Conservation (phyloP, 2,329 filamentous ascomycete species). For the Aspergillus nomiae region DNA sequence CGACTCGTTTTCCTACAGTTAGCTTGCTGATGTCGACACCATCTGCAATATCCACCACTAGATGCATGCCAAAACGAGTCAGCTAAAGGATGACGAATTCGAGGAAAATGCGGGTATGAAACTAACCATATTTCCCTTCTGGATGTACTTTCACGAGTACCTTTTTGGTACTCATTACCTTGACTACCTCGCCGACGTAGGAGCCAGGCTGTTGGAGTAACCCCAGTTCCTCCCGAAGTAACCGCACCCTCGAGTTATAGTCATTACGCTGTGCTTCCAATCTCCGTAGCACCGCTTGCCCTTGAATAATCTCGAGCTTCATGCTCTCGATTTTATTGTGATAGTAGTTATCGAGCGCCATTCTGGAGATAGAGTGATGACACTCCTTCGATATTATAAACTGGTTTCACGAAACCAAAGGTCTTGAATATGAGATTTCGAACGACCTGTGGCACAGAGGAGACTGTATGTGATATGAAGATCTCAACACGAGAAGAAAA, state of each 20-base stretch:
- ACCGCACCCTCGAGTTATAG: conserved; percentile 95
- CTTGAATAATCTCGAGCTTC: conserved; percentile 99
- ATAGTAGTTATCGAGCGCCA: conserved; percentile 99
- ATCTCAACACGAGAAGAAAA: neutral
- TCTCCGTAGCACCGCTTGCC: conserved; percentile 89
- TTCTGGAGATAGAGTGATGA: conserved; percentile 55
- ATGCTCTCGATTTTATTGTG: conserved; percentile 99
- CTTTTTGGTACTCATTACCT: conserved; percentile 99
- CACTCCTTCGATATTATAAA: conserved; percentile 21
- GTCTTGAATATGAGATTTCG: neutral
- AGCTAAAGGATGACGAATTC: conserved; percentile 6
- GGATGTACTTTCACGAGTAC: conserved; percentile 98
- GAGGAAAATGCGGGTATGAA: conserved; percentile 48
- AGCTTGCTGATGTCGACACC: conserved; percentile 93
- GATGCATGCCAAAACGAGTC: conserved; percentile 7
- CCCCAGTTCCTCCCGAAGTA: conserved; percentile 92
- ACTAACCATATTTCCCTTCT: conserved; percentile 90
- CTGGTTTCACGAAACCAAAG: conserved; percentile 1
- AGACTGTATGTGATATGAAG: neutral
- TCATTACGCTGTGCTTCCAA: conserved; percentile 98
- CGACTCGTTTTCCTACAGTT: conserved; percentile 95
- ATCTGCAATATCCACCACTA: conserved; percentile 95
- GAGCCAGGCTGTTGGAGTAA: conserved; percentile 95
- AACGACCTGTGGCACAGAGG: no score
- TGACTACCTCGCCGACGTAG: conserved; percentile 99